Conservation (phyloP, 768 basidiomycete species). For the Amanita phalloides region DNA sequence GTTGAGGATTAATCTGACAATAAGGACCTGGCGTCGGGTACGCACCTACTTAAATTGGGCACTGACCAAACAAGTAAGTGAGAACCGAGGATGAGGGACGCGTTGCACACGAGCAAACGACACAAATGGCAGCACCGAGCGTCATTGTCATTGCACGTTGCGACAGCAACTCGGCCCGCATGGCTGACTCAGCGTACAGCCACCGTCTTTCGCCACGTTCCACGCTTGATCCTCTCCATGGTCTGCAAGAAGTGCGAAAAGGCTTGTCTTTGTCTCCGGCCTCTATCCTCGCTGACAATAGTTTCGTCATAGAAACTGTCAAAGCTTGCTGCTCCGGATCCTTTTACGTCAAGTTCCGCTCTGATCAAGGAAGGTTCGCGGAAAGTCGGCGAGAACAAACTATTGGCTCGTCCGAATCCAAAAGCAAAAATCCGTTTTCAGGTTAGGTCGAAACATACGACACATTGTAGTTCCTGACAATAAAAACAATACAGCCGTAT, state of each 20-base stretch:
- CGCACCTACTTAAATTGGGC: slow-evolving; percentile 25
- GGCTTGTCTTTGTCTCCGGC: slow-evolving; percentile 27
- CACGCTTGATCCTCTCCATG: slow-evolving; percentile 32
- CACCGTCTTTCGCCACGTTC: slow-evolving; percentile 8
- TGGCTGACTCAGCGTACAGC: slow-evolving; percentile 1
- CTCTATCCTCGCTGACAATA: slow-evolving; percentile 10
- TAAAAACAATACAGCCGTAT: slow-evolving; percentile 50
- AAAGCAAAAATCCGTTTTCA: slow-evolving; percentile 71
- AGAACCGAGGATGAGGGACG: slow-evolving; percentile 19
- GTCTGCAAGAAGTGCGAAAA: slow-evolving; percentile 84
- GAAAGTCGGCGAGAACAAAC: slow-evolving; percentile 80
- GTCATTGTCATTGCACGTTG: slow-evolving; percentile 26
- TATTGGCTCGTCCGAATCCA: slow-evolving; percentile 50
- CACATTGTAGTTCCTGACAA: slow-evolving; percentile 12
- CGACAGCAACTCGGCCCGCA: slow-evolving; percentile 15
- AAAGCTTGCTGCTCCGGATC: slow-evolving; percentile 84
- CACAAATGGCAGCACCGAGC: slow-evolving; percentile 23
- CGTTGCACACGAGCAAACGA: slow-evolving; percentile 7
- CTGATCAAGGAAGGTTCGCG: slow-evolving; percentile 75
- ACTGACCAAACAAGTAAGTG: slow-evolving; percentile 23
- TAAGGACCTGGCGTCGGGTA: slow-evolving; percentile 37
- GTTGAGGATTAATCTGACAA: slow-evolving; percentile 33
- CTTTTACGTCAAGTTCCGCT: slow-evolving; percentile 62
- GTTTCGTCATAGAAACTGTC: slow-evolving; percentile 66
- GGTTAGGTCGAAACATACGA: slow-evolving; percentile 28